Evolutionary conservation across 805 yeast genomes (phyloP).

Genomic region (Ogataea pini): DNA sequence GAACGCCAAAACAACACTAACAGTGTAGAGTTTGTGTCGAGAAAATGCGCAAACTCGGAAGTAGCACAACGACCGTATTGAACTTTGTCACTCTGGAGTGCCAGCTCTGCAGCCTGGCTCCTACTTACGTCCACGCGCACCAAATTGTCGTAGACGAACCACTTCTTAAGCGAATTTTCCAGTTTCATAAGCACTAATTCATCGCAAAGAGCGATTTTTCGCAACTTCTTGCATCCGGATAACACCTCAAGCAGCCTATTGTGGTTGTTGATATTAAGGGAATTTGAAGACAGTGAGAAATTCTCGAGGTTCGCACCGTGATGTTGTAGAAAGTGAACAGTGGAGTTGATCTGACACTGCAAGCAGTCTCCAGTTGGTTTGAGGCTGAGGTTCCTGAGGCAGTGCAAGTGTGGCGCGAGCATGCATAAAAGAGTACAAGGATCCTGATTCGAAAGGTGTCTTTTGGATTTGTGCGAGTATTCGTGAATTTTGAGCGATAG

Average conservation of each 20-base stretch:
- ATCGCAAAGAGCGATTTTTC: slow-evolving; percentile 25
- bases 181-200: slow-evolving; percentile 24
- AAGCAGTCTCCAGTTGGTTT: slow-evolving; percentile 32
- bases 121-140: slow-evolving; percentile 20
- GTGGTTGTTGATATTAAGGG: slow-evolving; percentile 19
- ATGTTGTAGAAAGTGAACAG: slow-evolving; percentile 15
- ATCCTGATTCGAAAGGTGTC: slow-evolving; percentile 14
- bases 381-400: slow-evolving; percentile 22
- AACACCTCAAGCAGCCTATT: slow-evolving; percentile 9
- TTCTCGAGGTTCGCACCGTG: slow-evolving; percentile 8
- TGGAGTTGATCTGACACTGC: slow-evolving; percentile 28
- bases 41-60: slow-evolving; percentile 22
- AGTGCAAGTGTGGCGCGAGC: slow-evolving; percentile 22
- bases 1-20: slow-evolving; percentile 29
- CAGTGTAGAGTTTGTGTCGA: slow-evolving; percentile 19
- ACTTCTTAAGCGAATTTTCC: slow-evolving; percentile 24
- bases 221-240: slow-evolving; percentile 5
- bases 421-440: slow-evolving; percentile 8
- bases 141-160: slow-evolving; percentile 28
- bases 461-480: slow-evolving; percentile 27
- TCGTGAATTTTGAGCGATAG: slow-evolving; percentile 27
- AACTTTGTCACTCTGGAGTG: slow-evolving; percentile 22
- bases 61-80: slow-evolving; percentile 20
- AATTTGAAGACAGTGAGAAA: slow-evolving; percentile 24
- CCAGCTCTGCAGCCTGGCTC: slow-evolving; percentile 23